phyloP scores from a whole-genome alignment of 257 asterid species.

The Solanum appendiculatum region DNA sequence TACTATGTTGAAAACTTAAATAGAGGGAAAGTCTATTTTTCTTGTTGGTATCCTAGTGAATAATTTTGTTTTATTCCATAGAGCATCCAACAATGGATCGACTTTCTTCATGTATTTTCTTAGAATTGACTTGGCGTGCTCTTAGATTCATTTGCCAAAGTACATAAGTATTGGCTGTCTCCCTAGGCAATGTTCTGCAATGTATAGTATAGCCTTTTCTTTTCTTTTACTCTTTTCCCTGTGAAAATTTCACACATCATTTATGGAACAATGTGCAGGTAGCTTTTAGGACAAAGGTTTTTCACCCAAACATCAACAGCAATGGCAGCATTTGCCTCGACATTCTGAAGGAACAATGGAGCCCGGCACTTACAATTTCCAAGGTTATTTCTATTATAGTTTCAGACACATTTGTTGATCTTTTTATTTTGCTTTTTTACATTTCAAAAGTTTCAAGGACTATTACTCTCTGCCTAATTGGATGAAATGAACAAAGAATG shows the following conservation, averaged over 20 bases:
- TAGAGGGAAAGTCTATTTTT: background rate
- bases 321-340: conserved; percentile 39
- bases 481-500: background rate
- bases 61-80: background rate
- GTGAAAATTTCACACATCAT: background rate
- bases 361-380: conserved; percentile 35
- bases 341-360: conserved; percentile 35
- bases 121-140: background rate
- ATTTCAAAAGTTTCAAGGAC: background rate
- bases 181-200: background rate
- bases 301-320: conserved; percentile 34
- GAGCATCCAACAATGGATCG: background rate
- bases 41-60: background rate
- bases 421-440: background rate
- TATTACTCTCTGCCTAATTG: background rate
- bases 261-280: conserved; percentile 7
- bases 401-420: background rate
- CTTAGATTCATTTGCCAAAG: background rate
- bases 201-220: background rate
- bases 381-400: conserved; percentile 8
- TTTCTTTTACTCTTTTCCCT: background rate
- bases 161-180: background rate
- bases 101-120: background rate
- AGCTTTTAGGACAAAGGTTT: conserved; percentile 33
- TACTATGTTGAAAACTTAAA: background rate